Base-by-base conservation (phyloP, 1,284 basidiomycete genomes). In the Violaceomyces palustris region DNA sequence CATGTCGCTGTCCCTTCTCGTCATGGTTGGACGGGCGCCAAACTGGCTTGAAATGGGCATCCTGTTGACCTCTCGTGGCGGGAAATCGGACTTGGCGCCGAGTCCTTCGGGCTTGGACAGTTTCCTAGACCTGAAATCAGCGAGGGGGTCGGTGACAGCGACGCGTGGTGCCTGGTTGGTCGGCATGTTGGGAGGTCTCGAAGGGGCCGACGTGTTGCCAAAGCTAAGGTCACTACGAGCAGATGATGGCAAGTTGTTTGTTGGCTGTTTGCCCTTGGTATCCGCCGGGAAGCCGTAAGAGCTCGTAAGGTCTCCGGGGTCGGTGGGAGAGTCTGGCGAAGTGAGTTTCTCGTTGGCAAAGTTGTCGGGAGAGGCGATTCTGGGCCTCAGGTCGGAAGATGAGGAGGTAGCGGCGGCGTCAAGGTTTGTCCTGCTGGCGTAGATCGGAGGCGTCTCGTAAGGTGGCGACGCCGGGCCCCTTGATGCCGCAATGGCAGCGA, bases 101-200 rank as follows among this genome's bases (percentile, higher is more conserved):
- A 66, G 51, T 27, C 64, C 63, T 8, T 50, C 29, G 11, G 63
- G 65, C 26, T 55, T 58, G 40, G 39, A 28, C 30, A 63, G 59
- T 19, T 63, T 61, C 33, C 58, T 49, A 12, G 42, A 44, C 19
- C 66, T 55, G 35, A 68, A 61, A 29, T 64, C 62, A 31, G 58
- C 64, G 15, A 68, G 50, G 19, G 66, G 66, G 23, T 68, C 66
- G 2, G 56, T 64, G 38, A 68, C 54, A 26, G 56, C 57, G 14
- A 68, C 58, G 22, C 66, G 61, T 6, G 57, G 53, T 18, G 47
- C 53, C 15, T 47, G 50, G 4, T 50, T 56, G 29, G 40, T 9
- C 27, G 12, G 17, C 17, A 32, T 33, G 25, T 12, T 23, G 14
- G 28, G 25, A 2, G 47, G 45, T 22, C 38, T 33, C 12, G 27